A percentile compares a stretch with the other conserved stretches of the same genome.
These are phyloP conservation scores for Casuarina cunninghamiana DNA, from an alignment of 306 rosid genomes.

Conservation along the genomic window DNA sequence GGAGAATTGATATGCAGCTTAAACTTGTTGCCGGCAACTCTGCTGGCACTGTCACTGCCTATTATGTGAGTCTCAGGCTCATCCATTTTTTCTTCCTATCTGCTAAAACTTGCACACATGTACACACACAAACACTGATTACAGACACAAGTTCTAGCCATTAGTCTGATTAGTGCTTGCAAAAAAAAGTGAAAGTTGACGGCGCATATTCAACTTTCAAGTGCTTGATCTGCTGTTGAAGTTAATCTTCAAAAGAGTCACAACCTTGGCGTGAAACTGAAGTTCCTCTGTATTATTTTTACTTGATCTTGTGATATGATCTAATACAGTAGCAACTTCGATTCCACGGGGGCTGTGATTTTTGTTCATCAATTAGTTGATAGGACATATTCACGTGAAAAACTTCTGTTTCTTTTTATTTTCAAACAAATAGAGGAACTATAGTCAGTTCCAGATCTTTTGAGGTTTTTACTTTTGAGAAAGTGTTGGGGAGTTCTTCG, in stretches of 20 bases:
- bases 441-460: no score
- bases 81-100: slow-evolving; percentile 1
- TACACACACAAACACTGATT: not conserved
- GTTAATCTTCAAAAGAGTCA: not conserved
- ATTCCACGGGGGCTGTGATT: not conserved
- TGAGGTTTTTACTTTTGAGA: no score
- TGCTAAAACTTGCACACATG: not conserved
- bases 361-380: not conserved
- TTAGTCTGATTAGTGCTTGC: not conserved
- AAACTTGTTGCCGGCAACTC: slow-evolving; percentile 91
- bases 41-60: slow-evolving; percentile 87
- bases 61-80: slow-evolving; percentile 47
- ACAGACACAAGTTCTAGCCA: not conserved
- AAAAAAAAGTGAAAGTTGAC: not conserved
- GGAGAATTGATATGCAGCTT: slow-evolving; percentile 87
- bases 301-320: not conserved
- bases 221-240: not conserved
- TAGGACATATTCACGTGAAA: not conserved
- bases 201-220: not conserved
- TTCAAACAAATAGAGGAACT: no score
- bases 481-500: no score
- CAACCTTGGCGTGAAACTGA: not conserved
- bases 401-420: no score
- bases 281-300: not conserved
- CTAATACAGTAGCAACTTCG: not conserved